phyloP scores from a whole-genome alignment of 768 basidiomycete species.

The Daedalea quercina region DNA sequence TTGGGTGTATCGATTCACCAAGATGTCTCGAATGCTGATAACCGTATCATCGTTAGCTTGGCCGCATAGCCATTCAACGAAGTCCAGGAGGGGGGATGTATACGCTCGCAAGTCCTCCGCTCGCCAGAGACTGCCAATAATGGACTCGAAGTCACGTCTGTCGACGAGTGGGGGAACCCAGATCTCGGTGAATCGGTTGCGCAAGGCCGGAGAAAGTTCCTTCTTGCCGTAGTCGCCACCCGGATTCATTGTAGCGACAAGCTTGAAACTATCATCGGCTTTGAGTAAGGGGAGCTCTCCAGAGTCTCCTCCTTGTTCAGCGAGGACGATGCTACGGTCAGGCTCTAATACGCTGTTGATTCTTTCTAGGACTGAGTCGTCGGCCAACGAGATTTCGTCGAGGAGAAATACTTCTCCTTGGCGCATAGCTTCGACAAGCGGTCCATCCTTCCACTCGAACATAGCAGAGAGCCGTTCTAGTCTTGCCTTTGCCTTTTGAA shows the following conservation, averaged over 20 bases:
- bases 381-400: conserved; percentile 95
- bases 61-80: conserved; percentile 71
- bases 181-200: conserved; percentile 98
- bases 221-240: conserved; percentile 99
- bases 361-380: conserved; percentile 96
- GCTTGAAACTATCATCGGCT: conserved; percentile 70
- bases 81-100: conserved; percentile 64
- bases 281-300: conserved; percentile 58
- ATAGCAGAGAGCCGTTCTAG: conserved; percentile 58
- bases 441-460: conserved; percentile 97
- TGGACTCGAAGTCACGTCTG: conserved; percentile 66
- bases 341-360: conserved; percentile 97
- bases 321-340: conserved; percentile 79
- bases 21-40: conserved; percentile 78
- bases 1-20: conserved; percentile 44
- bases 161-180: conserved; percentile 90
- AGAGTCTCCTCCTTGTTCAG: conserved; percentile 82
- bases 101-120: conserved; percentile 43
- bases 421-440: conserved; percentile 90
- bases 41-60: conserved; percentile 57
- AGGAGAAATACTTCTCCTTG: conserved; percentile 80
- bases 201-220: conserved; percentile 91
- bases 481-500: conserved; percentile 38
- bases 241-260: conserved; percentile 98
- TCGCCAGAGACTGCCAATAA: conserved; percentile 68